Conservation (phyloP, 768 basidiomycete species). For the Mycena polygramma region DNA sequence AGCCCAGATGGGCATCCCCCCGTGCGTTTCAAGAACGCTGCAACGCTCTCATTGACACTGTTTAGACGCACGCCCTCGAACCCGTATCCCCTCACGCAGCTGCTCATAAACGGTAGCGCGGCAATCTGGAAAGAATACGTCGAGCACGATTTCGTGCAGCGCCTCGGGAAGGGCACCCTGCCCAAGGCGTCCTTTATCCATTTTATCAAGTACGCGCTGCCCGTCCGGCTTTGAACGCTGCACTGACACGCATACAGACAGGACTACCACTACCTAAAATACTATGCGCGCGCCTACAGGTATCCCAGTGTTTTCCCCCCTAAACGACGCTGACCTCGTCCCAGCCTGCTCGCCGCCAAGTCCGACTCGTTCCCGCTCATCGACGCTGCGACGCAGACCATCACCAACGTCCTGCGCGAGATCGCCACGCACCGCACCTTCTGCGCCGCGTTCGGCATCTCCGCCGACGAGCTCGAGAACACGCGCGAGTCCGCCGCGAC, state of each 20-base stretch:
- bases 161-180: constrained; percentile 81
- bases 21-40: constrained; percentile 47
- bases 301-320: constrained; percentile 31
- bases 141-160: constrained; percentile 85
- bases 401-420: constrained; percentile 76
- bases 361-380: constrained; percentile 75
- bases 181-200: constrained; percentile 77
- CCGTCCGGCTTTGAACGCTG: background rate
- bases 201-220: constrained; percentile 80
- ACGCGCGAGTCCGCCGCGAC: constrained; percentile 79
- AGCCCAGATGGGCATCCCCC: constrained; percentile 59
- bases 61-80: constrained; percentile 68
- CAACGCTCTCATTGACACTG: background rate
- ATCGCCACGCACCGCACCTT: constrained; percentile 78
- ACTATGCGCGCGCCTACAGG: constrained; percentile 89
- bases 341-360: constrained; percentile 84
- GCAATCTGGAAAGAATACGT: constrained; percentile 81
- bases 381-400: constrained; percentile 69
- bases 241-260: constrained; percentile 61
- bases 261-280: constrained; percentile 85
- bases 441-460: constrained; percentile 80
- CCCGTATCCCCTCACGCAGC: constrained; percentile 76
- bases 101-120: constrained; percentile 70
- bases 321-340: background rate
- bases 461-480: constrained; percentile 66